A percentile compares a stretch with the other conserved stretches of the same genome.
Conservation (phyloP, 805 yeast genomes). For the Torulaspora franciscae region DNA sequence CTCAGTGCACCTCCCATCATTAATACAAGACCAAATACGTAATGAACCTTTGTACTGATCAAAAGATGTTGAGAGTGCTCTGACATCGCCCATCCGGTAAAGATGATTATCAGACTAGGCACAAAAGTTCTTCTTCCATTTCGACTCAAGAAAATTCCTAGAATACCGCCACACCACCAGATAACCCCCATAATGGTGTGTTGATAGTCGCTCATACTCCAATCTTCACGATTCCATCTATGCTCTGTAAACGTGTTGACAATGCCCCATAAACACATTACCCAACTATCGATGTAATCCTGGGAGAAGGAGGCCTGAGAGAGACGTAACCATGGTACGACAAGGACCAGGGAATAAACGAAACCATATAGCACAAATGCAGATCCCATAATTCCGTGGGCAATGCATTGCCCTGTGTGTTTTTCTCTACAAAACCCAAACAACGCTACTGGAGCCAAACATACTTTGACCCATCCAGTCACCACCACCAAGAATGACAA, state of each 20-base stretch:
- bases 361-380: constrained; percentile 80
- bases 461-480: constrained; percentile 73
- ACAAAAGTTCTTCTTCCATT: constrained; percentile 64
- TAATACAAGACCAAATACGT: constrained; percentile 75
- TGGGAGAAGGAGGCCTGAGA: constrained; percentile 54
- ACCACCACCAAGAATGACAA: constrained; percentile 45
- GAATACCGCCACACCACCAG: constrained; percentile 92
- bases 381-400: constrained; percentile 96
- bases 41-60: constrained; percentile 83
- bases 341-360: constrained; percentile 57
- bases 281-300: constrained; percentile 75
- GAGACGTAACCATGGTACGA: constrained; percentile 69
- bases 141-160: constrained; percentile 74
- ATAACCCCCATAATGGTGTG: constrained; percentile 95
- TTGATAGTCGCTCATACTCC: constrained; percentile 93
- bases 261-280: constrained; percentile 87
- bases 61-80: constrained; percentile 73
- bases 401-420: constrained; percentile 92
- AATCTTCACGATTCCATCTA: constrained; percentile 82
- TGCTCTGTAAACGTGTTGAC: constrained; percentile 95
- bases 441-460: constrained; percentile 77
- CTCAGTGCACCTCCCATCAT: constrained; percentile 75
- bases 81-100: constrained; percentile 94
- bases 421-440: constrained; percentile 81
- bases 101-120: constrained; percentile 76